These are phyloP conservation scores for Chrysanthemum seticuspe DNA, from an alignment of 129 eudicot genomes.

Conservation along the genomic window DNA sequence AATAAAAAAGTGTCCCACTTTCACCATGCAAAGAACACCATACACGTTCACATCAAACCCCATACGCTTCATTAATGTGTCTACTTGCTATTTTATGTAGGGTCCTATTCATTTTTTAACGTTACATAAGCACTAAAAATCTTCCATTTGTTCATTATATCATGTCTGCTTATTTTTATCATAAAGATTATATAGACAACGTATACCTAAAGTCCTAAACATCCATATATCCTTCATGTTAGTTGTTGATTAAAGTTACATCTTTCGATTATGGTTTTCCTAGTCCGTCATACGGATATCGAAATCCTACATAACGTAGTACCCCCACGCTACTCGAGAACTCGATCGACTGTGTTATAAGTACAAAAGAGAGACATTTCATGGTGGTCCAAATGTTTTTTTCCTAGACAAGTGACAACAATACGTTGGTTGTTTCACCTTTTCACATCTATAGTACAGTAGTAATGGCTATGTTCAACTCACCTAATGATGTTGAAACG, in stretches of 20 bases:
- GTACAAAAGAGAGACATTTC: slow-evolving; percentile 30
- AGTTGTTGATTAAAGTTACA: not conserved
- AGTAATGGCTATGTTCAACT: slow-evolving; percentile 13
- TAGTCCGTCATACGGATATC: not conserved
- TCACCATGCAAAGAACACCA: slow-evolving; percentile 56
- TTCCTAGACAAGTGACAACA: slow-evolving; percentile 13
- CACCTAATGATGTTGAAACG: slow-evolving; percentile 34
- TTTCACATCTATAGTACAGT: not conserved
- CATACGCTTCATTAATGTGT: slow-evolving; percentile 24
- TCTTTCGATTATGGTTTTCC: not conserved
- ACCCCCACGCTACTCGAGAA: not conserved
- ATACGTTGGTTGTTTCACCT: slow-evolving; percentile 17
- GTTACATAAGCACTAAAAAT: not conserved
- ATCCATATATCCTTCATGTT: too few relatives aligned
- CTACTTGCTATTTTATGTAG: slow-evolving; percentile 23
- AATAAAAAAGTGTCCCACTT: slow-evolving; percentile 36
- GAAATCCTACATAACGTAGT: not conserved
- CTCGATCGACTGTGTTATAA: slow-evolving; percentile 4
- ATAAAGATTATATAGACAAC: not conserved
- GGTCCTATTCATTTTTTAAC: slow-evolving; percentile 8
- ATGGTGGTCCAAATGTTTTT: slow-evolving; percentile 31
- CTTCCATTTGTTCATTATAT: not conserved
- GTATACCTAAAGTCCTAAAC: not conserved
- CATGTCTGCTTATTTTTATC: not conserved
- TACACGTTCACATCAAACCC: slow-evolving; percentile 39